A percentile compares a stretch with the other conserved stretches of the same genome.
These are phyloP conservation scores for Sporothrix brasiliensis DNA, from an alignment of 2,329 filamentous ascomycete species.

Conservation along the genomic window DNA sequence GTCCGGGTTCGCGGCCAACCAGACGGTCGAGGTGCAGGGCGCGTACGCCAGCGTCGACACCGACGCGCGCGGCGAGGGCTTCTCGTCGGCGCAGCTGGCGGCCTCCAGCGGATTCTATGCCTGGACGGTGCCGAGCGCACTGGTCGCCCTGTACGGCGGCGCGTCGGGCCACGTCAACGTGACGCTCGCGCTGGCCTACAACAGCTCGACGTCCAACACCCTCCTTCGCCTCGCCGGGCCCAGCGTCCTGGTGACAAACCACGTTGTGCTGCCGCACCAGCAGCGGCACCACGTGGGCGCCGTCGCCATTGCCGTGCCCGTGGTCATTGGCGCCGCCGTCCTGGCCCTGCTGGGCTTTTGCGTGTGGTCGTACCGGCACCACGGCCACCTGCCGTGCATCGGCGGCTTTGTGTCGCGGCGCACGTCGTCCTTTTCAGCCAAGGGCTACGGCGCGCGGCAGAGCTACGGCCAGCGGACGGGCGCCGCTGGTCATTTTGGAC, in stretches of 20 bases:
- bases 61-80: slow-evolving; percentile 29
- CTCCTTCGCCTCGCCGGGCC: slow-evolving; percentile 38
- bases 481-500: background rate
- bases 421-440: slow-evolving; percentile 33
- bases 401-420: slow-evolving; percentile 32
- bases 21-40: slow-evolving; percentile 36
- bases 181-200: slow-evolving; percentile 38
- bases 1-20: slow-evolving; percentile 37
- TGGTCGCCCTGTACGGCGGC: slow-evolving; percentile 33
- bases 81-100: slow-evolving; percentile 34
- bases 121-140: slow-evolving; percentile 38
- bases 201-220: slow-evolving; percentile 31
- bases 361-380: slow-evolving; percentile 39
- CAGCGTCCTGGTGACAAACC: slow-evolving; percentile 38
- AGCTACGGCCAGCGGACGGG: slow-evolving; percentile 38
- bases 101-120: slow-evolving; percentile 41
- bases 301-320: slow-evolving; percentile 40
- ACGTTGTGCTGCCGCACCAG: background rate
- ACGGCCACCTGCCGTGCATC: slow-evolving; percentile 37
- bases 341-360: slow-evolving; percentile 36
- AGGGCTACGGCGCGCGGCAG: slow-evolving; percentile 40
- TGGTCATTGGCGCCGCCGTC: slow-evolving; percentile 39
- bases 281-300: slow-evolving; percentile 31
- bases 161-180: slow-evolving; percentile 32
- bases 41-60: slow-evolving; percentile 28